Base-by-base conservation (phyloP, 2,329 filamentous ascomycete genomes). In the Colletotrichum zoysiae region DNA sequence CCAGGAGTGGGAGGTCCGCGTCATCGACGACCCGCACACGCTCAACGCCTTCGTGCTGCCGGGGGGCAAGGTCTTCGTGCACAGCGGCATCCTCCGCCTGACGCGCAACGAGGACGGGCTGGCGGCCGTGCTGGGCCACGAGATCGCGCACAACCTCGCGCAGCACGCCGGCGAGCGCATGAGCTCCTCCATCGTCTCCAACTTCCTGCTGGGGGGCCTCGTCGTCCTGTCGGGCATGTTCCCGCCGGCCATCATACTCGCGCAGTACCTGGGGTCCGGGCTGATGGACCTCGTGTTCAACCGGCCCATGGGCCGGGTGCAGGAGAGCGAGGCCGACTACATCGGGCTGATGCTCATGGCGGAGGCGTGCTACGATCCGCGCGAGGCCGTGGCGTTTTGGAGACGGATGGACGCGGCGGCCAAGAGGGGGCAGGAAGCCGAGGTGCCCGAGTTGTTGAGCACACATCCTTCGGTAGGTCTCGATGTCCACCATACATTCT, bases 311-410 rank as follows among this genome's bases (percentile, higher is more conserved):
- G 89, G 88, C 58, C 85, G 93, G 60, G 87, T 86, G 77, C 92
- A 95, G 82, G 93, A 93, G 84, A 89, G 86, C 60, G 93, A 95
- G 82, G 93, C 93, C 0, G 93, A 95, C 77, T 93, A 93, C 76
- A 94, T 95, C 59, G 93, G 93, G 0, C 81, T 95, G 44, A 89
- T 95, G 87, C 92, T 95, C 87, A 95, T 95, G 92, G 89, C 92
- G 0, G 89, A 93, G 81, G 91, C 91, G 35, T 95, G 93, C 82
- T 95, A 92, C 78, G 86, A 94, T 73, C 93, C 93, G 1, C 81
- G 86, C 16, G 88, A 89, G 72, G 92, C 93, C 0, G 83, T 92
- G 55, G 84, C 83, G 0, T 89, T 95, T 71, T 94, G 90, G 91
- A 80, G 86, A 78, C 82, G 90, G 61, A 93, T 94, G 90, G 89